Percentiles rank a stretch among this genome's conserved stretches.
Conservation (phyloP, 345 rosid species). For the Psidium friedrichsthalianum region DNA sequence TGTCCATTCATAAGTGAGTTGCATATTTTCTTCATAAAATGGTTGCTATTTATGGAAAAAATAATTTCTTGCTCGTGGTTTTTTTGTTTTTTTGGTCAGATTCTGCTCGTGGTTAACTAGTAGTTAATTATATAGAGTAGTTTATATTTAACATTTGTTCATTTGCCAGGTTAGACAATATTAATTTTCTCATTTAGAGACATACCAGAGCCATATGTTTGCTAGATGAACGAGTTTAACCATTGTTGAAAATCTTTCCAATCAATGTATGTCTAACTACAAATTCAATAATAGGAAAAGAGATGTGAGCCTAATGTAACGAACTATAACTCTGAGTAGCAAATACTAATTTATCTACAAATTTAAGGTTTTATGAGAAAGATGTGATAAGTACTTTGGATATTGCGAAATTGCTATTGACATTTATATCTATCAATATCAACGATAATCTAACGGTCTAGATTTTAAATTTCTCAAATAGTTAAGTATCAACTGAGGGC, state of each 20-base stretch:
- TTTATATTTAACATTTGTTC: background rate
- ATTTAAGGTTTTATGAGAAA: background rate
- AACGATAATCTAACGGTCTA: background rate
- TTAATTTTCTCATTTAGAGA: background rate
- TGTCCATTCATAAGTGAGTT: background rate
- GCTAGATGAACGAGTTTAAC: background rate
- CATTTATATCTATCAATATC: background rate
- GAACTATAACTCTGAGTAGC: background rate
- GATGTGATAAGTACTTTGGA: background rate
- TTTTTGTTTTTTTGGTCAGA: too few species aligned
- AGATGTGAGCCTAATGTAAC: background rate
- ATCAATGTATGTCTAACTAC: too few species aligned
- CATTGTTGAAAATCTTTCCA: too few species aligned
- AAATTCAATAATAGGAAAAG: background rate
- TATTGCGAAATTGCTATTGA: background rate
- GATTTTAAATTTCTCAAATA: background rate
- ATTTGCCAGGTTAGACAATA: background rate
- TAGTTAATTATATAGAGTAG: background rate
- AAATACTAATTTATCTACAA: background rate
- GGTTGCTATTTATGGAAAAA: background rate
- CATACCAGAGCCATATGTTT: background rate
- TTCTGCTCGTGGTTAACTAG: background rate
- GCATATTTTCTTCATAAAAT: background rate
- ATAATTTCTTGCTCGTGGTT: background rate
- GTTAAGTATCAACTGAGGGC: fast-evolving